Evolutionary conservation across 1,139 yeast genomes (phyloP), one percentile per base, ranked within the genome.

Genomic region (Debaryomyces udenii): DNA sequence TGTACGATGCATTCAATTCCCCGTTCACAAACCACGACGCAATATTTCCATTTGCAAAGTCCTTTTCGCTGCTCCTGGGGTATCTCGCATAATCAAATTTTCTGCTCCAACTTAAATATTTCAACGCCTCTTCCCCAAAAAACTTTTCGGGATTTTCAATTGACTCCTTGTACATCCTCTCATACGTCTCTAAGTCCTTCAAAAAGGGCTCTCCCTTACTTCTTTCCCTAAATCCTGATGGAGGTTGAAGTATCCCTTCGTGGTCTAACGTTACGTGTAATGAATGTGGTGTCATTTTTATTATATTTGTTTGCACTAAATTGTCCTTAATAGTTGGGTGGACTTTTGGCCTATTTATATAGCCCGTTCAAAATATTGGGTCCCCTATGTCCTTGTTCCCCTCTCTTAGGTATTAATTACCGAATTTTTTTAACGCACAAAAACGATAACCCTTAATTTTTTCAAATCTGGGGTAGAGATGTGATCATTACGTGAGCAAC

Each of bases 1-100:
- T 86, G 66, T 82, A 86, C 45, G 81, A 77, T 14, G 94, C 93
- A 57, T 86, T 86, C 59, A 86, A 66, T 60, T 83, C 78, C 45
- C 94, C 94, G 54, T 81, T 83, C 35, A 84, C 62, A 61, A 86
- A 86, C 94, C 94, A 86, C 22, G 89, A 78, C 7, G 86, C 82
- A 45, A 81, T 76, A 57, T 82, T 86, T 44, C 86, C 87, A 55
- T 81, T 61, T 51, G 75, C 70, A 54, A 83, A 83, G 50, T 82
- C 81, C 42, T 70, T 64, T 39, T 67, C 65, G 16, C 75, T 61
- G 43, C 70, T 63, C 29, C 58, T 67, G 3, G 90, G 88, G 47
- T 69, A 68, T 52, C 83, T 74, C 16, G 85, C 78, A 35, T 66
- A 61, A 45, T 78, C 80, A 57, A 85, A 86, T 5, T 81, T 83